Percentiles rank a stretch among this genome's conserved stretches.
Evolutionary conservation across 148 eudicot genomes (phyloP).

Genomic region (Tetragonia tetragonoides): DNA sequence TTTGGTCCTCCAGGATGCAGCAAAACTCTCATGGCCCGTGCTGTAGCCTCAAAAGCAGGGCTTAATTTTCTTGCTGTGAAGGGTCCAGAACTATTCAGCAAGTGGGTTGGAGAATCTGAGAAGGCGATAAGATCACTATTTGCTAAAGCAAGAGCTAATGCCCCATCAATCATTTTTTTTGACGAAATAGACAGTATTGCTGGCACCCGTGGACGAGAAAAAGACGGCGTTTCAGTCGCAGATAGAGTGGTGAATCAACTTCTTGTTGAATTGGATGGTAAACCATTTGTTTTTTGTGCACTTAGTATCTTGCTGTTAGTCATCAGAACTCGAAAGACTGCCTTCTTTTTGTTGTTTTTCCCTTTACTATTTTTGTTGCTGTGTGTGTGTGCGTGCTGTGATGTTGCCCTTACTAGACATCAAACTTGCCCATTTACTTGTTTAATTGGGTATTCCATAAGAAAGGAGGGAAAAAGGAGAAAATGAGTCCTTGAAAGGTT

Average conservation of each 20-base stretch:
- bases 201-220: constrained; percentile 77
- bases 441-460: background rate
- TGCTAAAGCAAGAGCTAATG: constrained; percentile 91
- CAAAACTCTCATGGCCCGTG: constrained; percentile 97
- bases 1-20: constrained; percentile 99
- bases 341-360: background rate
- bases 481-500: background rate
- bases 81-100: constrained; percentile 96
- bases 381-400: too few species aligned
- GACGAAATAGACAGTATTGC: constrained; percentile 99
- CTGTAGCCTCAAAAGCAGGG: constrained; percentile 93
- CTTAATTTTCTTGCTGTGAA: constrained; percentile 92
- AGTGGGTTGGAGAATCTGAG: constrained; percentile 99
- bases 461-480: background rate
- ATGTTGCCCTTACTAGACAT: background rate
- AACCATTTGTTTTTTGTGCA: background rate
- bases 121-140: constrained; percentile 86
- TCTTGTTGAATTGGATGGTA: constrained; percentile 92
- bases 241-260: constrained; percentile 97
- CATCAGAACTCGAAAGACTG: background rate
- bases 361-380: background rate
- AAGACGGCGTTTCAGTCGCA: constrained; percentile 86
- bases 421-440: background rate
- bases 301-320: background rate
- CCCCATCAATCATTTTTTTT: constrained; percentile 90